Conservation (phyloP, 2,329 filamentous ascomycete species). For the Pyrenochaeta sp. region DNA sequence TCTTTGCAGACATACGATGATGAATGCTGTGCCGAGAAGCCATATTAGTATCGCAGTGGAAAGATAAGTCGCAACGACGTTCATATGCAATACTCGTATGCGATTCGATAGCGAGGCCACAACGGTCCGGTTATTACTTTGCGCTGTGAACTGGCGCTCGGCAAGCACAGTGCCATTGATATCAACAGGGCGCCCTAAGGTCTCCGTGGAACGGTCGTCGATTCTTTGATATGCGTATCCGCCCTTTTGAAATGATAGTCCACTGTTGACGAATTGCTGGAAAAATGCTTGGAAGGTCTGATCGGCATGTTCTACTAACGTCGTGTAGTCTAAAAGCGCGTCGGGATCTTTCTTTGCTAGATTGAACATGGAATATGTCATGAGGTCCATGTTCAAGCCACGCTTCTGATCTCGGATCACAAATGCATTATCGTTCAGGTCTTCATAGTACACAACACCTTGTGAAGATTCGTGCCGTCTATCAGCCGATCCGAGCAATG, state of each 20-base stretch:
- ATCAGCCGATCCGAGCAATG: conserved; percentile 17
- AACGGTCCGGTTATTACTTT: conserved; percentile 14
- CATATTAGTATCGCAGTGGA: conserved; percentile 25
- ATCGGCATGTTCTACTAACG: conserved; percentile 16
- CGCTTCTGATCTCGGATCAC: conserved; percentile 28
- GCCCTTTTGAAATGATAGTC: conserved; percentile 17
- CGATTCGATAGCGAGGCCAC: conserved; percentile 16
- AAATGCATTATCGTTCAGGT: conserved; percentile 29
- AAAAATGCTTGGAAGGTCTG: conserved; percentile 32
- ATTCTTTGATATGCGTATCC: conserved; percentile 34
- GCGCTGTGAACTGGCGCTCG: conserved; percentile 5
- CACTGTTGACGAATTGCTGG: conserved; percentile 22
- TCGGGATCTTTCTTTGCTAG: conserved; percentile 25
- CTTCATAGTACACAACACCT: not conserved
- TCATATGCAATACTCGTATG: conserved; percentile 28
- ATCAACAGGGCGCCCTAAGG: conserved; percentile 5
- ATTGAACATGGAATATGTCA: conserved; percentile 39
- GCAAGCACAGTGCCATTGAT: conserved; percentile 8
- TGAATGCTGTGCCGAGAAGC: conserved; percentile 22
- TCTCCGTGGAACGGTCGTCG: conserved; percentile 17
- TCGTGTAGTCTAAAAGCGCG: conserved; percentile 22
- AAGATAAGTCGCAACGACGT: conserved; percentile 24
- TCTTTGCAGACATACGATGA: conserved; percentile 22
- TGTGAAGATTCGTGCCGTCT: not conserved
- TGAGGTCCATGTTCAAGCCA: conserved; percentile 41